Evolutionary conservation across 768 basidiomycete species (phyloP).

Genomic region (Atractiella rhizophila): DNA sequence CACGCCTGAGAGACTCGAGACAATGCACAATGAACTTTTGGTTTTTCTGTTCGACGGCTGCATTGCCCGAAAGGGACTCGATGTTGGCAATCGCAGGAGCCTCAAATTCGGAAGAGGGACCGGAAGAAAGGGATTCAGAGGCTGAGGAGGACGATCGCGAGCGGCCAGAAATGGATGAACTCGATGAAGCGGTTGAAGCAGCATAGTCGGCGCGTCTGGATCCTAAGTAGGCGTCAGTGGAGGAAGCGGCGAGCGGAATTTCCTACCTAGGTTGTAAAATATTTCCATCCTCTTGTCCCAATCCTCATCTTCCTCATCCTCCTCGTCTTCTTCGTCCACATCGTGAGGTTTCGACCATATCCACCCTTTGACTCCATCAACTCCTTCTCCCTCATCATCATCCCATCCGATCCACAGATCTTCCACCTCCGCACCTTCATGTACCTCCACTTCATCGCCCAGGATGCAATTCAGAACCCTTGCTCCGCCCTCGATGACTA

Average conservation of each 20-base stretch:
- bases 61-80: background rate
- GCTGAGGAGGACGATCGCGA: constrained; percentile 17
- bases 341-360: too few species aligned
- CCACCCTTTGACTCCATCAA: constrained; percentile 26
- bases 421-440: constrained; percentile 41
- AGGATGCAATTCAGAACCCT: constrained; percentile 55
- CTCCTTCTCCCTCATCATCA: constrained; percentile 49
- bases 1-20: constrained; percentile 62
- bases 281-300: too few species aligned
- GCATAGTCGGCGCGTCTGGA: too few species aligned
- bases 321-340: constrained; percentile 19
- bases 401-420: constrained; percentile 64
- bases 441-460: constrained; percentile 47
- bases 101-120: background rate
- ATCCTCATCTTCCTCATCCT: constrained; percentile 29
- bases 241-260: background rate
- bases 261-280: too few species aligned
- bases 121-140: too few species aligned
- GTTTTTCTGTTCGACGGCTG: constrained; percentile 14
- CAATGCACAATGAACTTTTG: constrained; percentile 54
- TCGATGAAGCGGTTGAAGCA: constrained; percentile 16
- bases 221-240: too few species aligned
- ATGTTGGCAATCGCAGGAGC: constrained; percentile 10
- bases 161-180: constrained; percentile 14
- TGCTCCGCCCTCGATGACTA: constrained; percentile 42